These are phyloP conservation scores for Salvia splendens DNA, from an alignment of 257 asterid genomes.

Conservation along the genomic window DNA sequence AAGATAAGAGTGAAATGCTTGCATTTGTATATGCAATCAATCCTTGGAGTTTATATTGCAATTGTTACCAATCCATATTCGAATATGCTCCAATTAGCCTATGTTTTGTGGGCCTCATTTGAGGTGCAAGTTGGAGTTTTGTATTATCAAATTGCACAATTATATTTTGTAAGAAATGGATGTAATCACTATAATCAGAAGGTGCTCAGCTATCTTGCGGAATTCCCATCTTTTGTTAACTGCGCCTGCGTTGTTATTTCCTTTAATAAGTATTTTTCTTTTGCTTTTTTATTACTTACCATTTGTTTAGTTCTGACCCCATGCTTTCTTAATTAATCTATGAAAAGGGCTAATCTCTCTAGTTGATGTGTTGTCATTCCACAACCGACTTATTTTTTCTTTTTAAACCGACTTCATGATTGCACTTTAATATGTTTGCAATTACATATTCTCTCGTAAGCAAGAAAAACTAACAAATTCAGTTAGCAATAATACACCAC, in stretches of 20 bases:
- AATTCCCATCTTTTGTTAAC: background rate
- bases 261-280: background rate
- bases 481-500: too few species aligned
- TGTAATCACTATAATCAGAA: background rate
- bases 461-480: background rate
- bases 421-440: too few species aligned
- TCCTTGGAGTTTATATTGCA: background rate
- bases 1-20: background rate
- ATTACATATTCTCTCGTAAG: background rate
- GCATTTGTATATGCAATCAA: background rate
- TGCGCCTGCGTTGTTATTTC: background rate
- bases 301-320: background rate
- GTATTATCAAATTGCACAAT: background rate
- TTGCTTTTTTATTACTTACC: background rate
- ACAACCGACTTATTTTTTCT: too few species aligned
- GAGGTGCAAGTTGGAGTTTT: background rate
- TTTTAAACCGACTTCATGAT: too few species aligned
- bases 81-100: conserved; percentile 7
- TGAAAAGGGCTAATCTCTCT: background rate
- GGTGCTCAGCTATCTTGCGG: conserved; percentile 12
- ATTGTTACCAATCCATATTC: conserved; percentile 13
- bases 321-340: background rate
- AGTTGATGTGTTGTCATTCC: background rate
- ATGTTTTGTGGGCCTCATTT: background rate
- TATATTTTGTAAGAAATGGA: background rate